These are phyloP conservation scores for Fusarium hainanense DNA, from an alignment of 2,329 filamentous ascomycete genomes.

Conservation along the genomic window DNA sequence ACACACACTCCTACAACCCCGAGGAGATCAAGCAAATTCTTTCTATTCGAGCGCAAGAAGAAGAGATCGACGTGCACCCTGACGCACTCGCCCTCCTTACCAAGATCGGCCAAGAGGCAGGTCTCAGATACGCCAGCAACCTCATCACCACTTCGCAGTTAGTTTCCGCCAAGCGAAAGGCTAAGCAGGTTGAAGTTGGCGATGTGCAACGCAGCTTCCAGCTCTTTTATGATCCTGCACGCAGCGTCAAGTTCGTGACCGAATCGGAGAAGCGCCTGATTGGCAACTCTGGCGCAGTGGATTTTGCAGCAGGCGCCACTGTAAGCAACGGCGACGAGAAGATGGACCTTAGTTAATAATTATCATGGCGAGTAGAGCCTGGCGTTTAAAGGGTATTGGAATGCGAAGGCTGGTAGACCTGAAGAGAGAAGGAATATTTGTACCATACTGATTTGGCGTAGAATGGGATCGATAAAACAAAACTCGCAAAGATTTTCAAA, in stretches of 20 bases:
- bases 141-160: conserved; percentile 95
- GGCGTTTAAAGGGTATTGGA: conserved; percentile 47
- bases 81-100: conserved; percentile 93
- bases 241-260: conserved; percentile 90
- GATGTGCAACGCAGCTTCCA: conserved; percentile 95
- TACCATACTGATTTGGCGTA: conserved; percentile 47
- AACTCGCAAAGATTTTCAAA: conserved; percentile 26
- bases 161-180: conserved; percentile 84
- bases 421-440: conserved; percentile 42
- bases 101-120: conserved; percentile 94
- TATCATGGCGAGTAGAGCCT: conserved; percentile 42
- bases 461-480: conserved; percentile 38
- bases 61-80: conserved; percentile 90
- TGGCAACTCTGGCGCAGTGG: conserved; percentile 84
- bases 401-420: conserved; percentile 26
- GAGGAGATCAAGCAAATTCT: conserved; percentile 95
- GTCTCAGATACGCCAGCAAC: conserved; percentile 95
- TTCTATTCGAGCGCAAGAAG: conserved; percentile 91
- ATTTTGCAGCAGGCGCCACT: conserved; percentile 63
- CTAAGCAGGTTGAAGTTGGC: conserved; percentile 83
- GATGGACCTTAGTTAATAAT: conserved; percentile 59
- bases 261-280: conserved; percentile 95
- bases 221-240: conserved; percentile 89
- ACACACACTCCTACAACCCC: conserved; percentile 83
- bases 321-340: conserved; percentile 55